Evolutionary conservation across 2,329 filamentous ascomycete species (phyloP).

Genomic region (Aspergillus nomiae): DNA sequence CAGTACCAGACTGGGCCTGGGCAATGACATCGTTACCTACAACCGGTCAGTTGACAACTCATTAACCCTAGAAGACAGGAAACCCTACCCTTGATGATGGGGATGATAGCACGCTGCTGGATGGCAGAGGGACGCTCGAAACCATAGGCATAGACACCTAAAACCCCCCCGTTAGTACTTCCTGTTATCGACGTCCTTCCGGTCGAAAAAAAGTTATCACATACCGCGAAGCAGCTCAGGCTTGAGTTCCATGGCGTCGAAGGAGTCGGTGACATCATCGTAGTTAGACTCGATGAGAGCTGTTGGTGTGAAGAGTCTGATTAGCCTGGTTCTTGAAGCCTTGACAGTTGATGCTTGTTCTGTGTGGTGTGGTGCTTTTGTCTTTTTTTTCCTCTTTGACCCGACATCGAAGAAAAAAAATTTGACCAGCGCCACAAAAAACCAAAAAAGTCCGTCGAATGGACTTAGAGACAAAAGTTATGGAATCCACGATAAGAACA

Average conservation of each 20-base stretch:
- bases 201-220: conserved; percentile 35
- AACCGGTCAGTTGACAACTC: conserved; percentile 17
- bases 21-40: conserved; percentile 97
- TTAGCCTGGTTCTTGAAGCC: conserved; percentile 9
- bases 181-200: conserved; percentile 28
- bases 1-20: conserved; percentile 98
- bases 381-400: conserved; percentile 13
- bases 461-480: not conserved
- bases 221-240: conserved; percentile 91
- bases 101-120: conserved; percentile 99
- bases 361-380: conserved; percentile 17
- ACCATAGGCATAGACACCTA: conserved; percentile 97
- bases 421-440: conserved; percentile 9
- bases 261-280: conserved; percentile 98
- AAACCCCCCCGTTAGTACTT: conserved; percentile 26
- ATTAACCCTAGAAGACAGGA: not conserved
- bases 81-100: conserved; percentile 93
- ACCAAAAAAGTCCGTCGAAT: not conserved
- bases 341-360: not conserved
- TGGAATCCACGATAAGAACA: conserved; percentile 45
- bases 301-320: conserved; percentile 45
- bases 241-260: conserved; percentile 98
- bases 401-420: conserved; percentile 4
- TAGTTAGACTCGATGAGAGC: conserved; percentile 99
- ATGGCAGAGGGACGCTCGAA: conserved; percentile 99